Evolutionary conservation across 1,284 basidiomycete species (phyloP), one percentile per base, ranked within the genome.

Genomic region (Rhodotorula sp.): DNA sequence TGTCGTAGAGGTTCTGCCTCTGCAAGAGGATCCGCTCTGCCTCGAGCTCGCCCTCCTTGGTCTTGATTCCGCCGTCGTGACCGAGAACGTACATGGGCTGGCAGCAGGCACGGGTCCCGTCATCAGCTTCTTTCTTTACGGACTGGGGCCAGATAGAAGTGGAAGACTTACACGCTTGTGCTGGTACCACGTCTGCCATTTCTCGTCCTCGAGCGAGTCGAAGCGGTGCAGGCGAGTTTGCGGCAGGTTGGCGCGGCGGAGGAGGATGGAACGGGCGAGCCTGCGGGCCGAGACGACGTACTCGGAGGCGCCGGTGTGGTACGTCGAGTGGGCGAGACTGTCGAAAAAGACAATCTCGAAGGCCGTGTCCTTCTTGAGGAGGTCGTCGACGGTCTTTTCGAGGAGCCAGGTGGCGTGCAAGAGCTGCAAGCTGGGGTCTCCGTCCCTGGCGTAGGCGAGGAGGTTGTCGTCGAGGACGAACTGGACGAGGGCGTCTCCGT

Each of bases 51-150:
- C 71, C 66, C 15, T 64, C 67, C 5, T 69, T 64, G 18, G 44
- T 60, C 10, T 77, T 70, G 6, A 78, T 62, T 3, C 83, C 84
- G 8, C 86, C 87, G 68, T 87, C 87, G 73, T 86, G 84, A 18
- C 82, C 80, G 80, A 89, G 81, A 26, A 86, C 81, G 66, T 88
- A 88, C 87, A 89, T 88, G 2, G 88, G 88, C 87, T 88, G 66
- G 5, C 46, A 55, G 29, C 37, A 44, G 55, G 33, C 44, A 75
- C 55, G 76, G 62, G 30, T 58, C 12, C 12, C 24, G 46, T 42
- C 10, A 20, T 49, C 44, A 46, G 60, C 15, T 22, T 6, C 3
- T 60, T 45, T n/a, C n/a, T n/a, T n/a, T n/a, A n/a, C n/a, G n/a
- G n/a, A n/a, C n/a, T n/a, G n/a, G n/a, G n/a, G n/a, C n/a, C n/a